These are phyloP conservation scores for Magnolia changhungtana DNA, from an alignment of 164 flowering plant genomes.

Conservation along the genomic window DNA sequence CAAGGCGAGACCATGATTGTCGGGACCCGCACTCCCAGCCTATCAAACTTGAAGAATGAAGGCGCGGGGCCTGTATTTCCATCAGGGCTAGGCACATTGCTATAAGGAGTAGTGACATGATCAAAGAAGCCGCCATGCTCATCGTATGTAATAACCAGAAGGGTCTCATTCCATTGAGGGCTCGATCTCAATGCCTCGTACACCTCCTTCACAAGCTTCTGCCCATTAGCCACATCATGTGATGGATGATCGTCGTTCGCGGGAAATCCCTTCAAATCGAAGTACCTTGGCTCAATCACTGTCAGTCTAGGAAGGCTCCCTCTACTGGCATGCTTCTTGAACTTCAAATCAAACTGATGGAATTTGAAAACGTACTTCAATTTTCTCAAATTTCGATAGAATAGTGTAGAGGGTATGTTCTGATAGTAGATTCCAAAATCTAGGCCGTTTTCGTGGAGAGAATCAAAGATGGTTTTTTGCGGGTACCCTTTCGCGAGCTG, in stretches of 20 bases:
- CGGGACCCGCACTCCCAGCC: slow-evolving; percentile 90
- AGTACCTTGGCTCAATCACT: slow-evolving; percentile 89
- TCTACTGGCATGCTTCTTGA: slow-evolving; percentile 63
- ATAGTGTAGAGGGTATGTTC: slow-evolving; percentile 66
- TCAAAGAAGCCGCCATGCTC: slow-evolving; percentile 96
- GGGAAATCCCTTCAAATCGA: slow-evolving; percentile 56
- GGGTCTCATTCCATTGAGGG: slow-evolving; percentile 92
- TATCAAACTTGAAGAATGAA: slow-evolving; percentile 74
- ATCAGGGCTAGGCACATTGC: slow-evolving; percentile 77
- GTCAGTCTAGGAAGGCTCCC: slow-evolving; percentile 73
- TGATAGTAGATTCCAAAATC: slow-evolving; percentile 79
- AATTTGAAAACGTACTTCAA: slow-evolving; percentile 75
- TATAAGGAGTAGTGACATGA: slow-evolving; percentile 71
- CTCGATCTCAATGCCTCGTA: slow-evolving; percentile 79
- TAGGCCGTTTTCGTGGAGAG: slow-evolving; percentile 53
- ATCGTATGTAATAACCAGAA: slow-evolving; percentile 79
- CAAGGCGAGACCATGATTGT: slow-evolving; percentile 97
- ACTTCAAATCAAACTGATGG: slow-evolving; percentile 54
- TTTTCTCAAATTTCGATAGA: slow-evolving; percentile 72
- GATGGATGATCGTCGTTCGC: slow-evolving; percentile 93
- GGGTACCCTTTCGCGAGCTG: slow-evolving; percentile 73
- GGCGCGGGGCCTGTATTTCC: slow-evolving; percentile 87
- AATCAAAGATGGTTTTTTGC: slow-evolving; percentile 82
- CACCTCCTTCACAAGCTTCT: slow-evolving; percentile 86
- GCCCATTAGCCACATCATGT: slow-evolving; percentile 90